Evolutionary conservation across 2,329 filamentous ascomycete species (phyloP), one percentile per base, ranked within the genome.

Genomic region (Tolypocladium nubicola): DNA sequence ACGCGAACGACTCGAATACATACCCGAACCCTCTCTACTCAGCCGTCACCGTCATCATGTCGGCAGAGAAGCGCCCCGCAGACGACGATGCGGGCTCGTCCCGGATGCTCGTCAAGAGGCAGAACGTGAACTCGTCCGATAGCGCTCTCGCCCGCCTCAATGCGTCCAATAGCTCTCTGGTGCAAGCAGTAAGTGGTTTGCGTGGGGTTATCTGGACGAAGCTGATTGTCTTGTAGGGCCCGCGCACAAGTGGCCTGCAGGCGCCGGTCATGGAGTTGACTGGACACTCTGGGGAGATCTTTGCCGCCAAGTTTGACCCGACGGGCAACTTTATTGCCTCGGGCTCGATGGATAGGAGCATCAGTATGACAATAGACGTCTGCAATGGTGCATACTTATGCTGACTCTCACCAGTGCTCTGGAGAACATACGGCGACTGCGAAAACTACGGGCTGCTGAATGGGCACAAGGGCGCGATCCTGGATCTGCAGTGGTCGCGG

Each of bases 401-500:
- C 65, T 67, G 53, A 68, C 52, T 30, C 0, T 41, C 9, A 11
- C 6, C 59, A 95, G 90, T 97, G 74, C 81, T 99, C 37, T 99
- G 94, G 94, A 85, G 88, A 66, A 95, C 92, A 1, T 91, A 93
- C 60, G 93, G 91, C 66, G 83, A 90, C 65, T 97, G 93, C 75
- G 89, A 96, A 68, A 99, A 99, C 75, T 97, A 97, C 67, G 92
- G 93, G 59, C 76, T 89, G 35, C 78, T 99, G 55, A 90, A 79
- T 10, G 94, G 94, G 39, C 94, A 99, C 76, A 91, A 90, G 69
- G 90, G 90, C 63, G 94, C 94, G 1, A 78, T 99, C 53, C 78
- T 97, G 33, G 94, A 97, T 72, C 76, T 99, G 52, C 91, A 96
- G 69, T 99, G 94, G 94, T 96, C 94, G 35, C 87, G 94, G 69